Evolutionary conservation across 352 stramenopile genomes (phyloP).

Genomic region (Globisporangium nunn): DNA sequence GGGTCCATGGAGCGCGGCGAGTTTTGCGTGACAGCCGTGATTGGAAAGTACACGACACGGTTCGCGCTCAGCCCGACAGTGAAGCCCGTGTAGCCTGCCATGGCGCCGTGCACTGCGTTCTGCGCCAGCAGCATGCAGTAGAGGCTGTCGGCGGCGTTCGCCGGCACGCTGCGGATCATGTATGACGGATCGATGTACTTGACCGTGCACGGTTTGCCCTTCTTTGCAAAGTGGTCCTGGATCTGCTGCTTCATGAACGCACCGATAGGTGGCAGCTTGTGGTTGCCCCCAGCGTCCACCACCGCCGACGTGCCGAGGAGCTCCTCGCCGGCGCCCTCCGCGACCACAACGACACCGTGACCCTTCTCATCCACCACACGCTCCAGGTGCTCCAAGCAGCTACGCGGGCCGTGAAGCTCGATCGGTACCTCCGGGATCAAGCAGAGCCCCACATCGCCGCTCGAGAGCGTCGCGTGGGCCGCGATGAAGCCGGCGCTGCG

Average conservation of each 20-base stretch:
- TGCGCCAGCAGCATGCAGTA: conserved; percentile 98
- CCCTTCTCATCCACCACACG: conserved; percentile 91
- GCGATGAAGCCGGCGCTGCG: conserved; percentile 96
- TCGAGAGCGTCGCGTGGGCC: conserved; percentile 94
- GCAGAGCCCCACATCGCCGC: conserved; percentile 97
- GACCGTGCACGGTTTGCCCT: conserved; percentile 84
- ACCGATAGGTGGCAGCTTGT: conserved; percentile 94
- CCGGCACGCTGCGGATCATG: conserved; percentile 93
- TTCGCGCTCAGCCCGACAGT: conserved; percentile 1
- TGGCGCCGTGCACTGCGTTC: conserved; percentile 83
- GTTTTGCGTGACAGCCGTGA: neutral
- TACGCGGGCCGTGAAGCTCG: conserved; percentile 88
- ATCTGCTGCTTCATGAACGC: conserved; percentile 96
- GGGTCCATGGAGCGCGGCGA: conserved; percentile 1
- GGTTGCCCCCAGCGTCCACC: conserved; percentile 91
- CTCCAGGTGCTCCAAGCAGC: conserved; percentile 89
- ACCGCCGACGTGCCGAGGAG: conserved; percentile 89
- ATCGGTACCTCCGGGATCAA: conserved; percentile 96
- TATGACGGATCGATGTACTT: conserved; percentile 99
- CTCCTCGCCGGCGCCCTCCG: conserved; percentile 94
- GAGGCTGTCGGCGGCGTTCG: conserved; percentile 90
- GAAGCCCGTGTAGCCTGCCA: conserved; percentile 2
- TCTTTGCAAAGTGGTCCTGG: conserved; percentile 90
- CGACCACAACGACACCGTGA: conserved; percentile 97
- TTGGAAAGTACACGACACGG: conserved; percentile 2